Percentiles rank a stretch among this genome's conserved stretches.
These are phyloP conservation scores for Penstemon eatonii DNA, from an alignment of 257 asterid species.

Conservation along the genomic window DNA sequence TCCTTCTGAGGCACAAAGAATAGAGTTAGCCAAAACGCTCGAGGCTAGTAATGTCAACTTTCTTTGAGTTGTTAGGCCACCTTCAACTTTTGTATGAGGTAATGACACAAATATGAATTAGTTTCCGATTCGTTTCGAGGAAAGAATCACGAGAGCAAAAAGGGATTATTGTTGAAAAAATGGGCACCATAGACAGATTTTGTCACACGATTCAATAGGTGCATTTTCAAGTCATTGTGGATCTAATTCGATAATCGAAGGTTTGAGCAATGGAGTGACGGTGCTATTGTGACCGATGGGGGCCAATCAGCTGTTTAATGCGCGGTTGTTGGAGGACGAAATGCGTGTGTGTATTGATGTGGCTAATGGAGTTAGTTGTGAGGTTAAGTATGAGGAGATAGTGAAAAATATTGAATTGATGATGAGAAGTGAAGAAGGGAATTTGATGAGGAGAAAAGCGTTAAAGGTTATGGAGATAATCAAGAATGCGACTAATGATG, in stretches of 20 bases:
- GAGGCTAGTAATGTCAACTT: slow-evolving; percentile 31
- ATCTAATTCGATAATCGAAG: slow-evolving; percentile 67
- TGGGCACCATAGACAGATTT: too few relatives aligned
- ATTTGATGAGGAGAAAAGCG: slow-evolving; percentile 35
- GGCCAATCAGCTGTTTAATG: slow-evolving; percentile 61
- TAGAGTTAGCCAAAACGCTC: slow-evolving; percentile 39
- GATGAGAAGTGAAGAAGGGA: slow-evolving; percentile 27
- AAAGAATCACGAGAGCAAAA: slow-evolving; percentile 18
- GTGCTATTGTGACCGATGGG: slow-evolving; percentile 64
- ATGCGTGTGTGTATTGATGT: slow-evolving; percentile 59
- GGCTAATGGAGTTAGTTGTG: slow-evolving; percentile 55
- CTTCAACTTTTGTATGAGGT: not conserved
- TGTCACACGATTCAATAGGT: slow-evolving; percentile 3
- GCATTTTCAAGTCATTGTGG: slow-evolving; percentile 61
- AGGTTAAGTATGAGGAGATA: slow-evolving; percentile 48
- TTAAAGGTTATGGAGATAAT: slow-evolving; percentile 39
- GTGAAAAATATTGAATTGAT: slow-evolving; percentile 51
- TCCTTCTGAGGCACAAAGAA: slow-evolving; percentile 29
- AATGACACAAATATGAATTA: not conserved
- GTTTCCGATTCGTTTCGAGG: slow-evolving; percentile 31
- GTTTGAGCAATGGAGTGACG: slow-evolving; percentile 51
- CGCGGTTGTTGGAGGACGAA: slow-evolving; percentile 51
- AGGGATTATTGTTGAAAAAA: not conserved
- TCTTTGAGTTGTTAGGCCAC: slow-evolving; percentile 38
- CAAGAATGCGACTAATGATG: slow-evolving; percentile 38